A percentile compares a stretch with the other conserved stretches of the same genome.
These are phyloP conservation scores for Vigna hirtella DNA, from an alignment of 306 rosid species.

Conservation along the genomic window DNA sequence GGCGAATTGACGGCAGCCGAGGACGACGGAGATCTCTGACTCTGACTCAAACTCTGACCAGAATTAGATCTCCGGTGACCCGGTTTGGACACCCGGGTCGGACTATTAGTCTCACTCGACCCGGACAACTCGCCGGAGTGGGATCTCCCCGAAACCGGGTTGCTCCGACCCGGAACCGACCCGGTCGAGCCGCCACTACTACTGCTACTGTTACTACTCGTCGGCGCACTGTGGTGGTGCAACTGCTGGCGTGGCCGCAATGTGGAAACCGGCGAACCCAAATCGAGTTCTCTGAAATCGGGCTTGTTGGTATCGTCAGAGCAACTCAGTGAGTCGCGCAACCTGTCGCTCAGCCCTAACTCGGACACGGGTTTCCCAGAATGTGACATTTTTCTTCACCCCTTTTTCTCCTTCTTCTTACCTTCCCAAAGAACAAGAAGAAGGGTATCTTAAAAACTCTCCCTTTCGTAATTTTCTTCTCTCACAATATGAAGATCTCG, in stretches of 20 bases:
- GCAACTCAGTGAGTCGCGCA: constrained; percentile 68
- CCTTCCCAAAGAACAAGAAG: constrained; percentile 7
- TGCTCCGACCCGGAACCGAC: constrained; percentile 61
- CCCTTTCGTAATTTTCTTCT: neutral
- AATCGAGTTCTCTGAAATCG: constrained; percentile 83
- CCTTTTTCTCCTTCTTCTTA: neutral
- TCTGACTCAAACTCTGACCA: constrained; percentile 53
- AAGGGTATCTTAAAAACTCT: constrained; percentile 10
- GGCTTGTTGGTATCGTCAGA: constrained; percentile 64
- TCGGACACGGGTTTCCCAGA: constrained; percentile 62
- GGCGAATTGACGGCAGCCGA: constrained; percentile 63
- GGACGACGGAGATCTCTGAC: constrained; percentile 24
- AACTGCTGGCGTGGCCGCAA: constrained; percentile 54
- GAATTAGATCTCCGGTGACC: constrained; percentile 66
- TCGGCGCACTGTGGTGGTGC: constrained; percentile 45
- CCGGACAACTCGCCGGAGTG: constrained; percentile 78
- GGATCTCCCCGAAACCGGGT: constrained; percentile 49
- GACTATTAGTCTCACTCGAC: constrained; percentile 69
- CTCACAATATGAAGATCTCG: constrained; percentile 67
- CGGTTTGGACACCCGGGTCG: constrained; percentile 55
- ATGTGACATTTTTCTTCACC: constrained; percentile 64
- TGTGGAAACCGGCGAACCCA: constrained; percentile 90
- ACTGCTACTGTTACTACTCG: constrained; percentile 63
- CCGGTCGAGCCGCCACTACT: constrained; percentile 75
- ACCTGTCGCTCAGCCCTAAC: constrained; percentile 56